Conservation (phyloP, 139 green algal genomes). For the Eudorina sp. region DNA sequence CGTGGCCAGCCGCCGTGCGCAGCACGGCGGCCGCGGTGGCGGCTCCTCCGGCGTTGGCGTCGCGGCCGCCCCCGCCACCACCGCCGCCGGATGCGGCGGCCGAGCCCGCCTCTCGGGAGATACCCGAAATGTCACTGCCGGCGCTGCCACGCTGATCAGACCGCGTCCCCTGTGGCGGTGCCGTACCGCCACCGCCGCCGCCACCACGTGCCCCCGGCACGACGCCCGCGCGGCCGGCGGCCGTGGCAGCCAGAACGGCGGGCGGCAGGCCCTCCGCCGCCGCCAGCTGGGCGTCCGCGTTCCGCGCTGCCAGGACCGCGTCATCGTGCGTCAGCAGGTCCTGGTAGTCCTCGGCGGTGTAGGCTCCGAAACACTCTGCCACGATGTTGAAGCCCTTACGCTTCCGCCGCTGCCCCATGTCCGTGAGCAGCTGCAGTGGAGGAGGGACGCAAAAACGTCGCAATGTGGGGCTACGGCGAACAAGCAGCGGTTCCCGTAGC, state of each 20-base stretch:
- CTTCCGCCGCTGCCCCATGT: background rate
- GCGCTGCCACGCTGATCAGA: too few relatives aligned
- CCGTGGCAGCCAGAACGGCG: background rate
- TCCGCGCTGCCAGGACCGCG: background rate
- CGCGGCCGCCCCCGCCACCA: background rate
- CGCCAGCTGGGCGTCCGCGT: background rate
- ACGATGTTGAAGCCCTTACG: constrained; percentile 52
- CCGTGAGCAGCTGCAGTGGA: constrained; percentile 30
- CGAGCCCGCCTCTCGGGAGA: too few relatives aligned
- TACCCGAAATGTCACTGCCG: too few relatives aligned
- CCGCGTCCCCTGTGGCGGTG: too few relatives aligned
- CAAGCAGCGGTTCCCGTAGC: too few relatives aligned
- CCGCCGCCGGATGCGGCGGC: background rate
- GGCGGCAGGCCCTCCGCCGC: background rate
- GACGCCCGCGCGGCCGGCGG: background rate
- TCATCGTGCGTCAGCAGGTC: background rate
- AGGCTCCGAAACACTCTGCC: constrained; percentile 35
- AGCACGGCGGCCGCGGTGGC: background rate
- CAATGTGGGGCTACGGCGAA: too few relatives aligned
- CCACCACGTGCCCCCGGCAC: background rate
- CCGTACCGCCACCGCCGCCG: background rate
- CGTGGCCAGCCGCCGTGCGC: background rate
- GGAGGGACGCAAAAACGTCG: too few relatives aligned
- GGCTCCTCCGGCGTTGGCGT: background rate
- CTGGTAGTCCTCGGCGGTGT: constrained; percentile 37